phyloP scores from a whole-genome alignment of 495 filamentous ascomycete species.

The Pseudoneurospora amorphoporcata region DNA sequence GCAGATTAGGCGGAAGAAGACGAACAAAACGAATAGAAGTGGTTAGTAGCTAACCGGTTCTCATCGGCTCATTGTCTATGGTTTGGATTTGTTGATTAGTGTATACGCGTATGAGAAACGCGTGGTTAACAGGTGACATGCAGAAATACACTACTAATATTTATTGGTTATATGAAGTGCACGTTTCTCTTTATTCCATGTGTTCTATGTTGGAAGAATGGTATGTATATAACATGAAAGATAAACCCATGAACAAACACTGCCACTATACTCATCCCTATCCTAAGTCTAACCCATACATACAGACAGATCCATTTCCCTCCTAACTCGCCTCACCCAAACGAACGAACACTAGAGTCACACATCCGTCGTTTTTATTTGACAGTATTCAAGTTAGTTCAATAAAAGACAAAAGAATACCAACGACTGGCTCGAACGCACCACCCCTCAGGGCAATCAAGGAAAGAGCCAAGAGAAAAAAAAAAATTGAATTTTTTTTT shows the following conservation, averaged over 20 bases:
- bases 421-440: too few relatives aligned
- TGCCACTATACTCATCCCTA: background rate
- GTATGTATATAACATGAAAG: background rate
- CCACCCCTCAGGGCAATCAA: too few relatives aligned
- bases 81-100: background rate
- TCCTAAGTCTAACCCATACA: background rate
- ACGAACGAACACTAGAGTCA: background rate
- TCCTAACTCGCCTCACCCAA: background rate
- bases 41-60: background rate
- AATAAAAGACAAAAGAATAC: too few relatives aligned
- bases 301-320: background rate
- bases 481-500: too few relatives aligned
- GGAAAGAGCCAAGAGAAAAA: too few relatives aligned
- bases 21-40: background rate
- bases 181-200: background rate
- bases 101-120: background rate
- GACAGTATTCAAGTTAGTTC: too few relatives aligned
- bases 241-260: background rate
- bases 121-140: background rate
- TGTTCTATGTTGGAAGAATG: background rate
- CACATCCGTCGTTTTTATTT: too few relatives aligned
- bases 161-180: background rate
- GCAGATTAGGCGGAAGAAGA: background rate
- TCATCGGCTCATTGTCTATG: background rate
- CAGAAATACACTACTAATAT: background rate